These are phyloP conservation scores for Agrocybe praecox DNA, from an alignment of 768 basidiomycete species.

Conservation along the genomic window DNA sequence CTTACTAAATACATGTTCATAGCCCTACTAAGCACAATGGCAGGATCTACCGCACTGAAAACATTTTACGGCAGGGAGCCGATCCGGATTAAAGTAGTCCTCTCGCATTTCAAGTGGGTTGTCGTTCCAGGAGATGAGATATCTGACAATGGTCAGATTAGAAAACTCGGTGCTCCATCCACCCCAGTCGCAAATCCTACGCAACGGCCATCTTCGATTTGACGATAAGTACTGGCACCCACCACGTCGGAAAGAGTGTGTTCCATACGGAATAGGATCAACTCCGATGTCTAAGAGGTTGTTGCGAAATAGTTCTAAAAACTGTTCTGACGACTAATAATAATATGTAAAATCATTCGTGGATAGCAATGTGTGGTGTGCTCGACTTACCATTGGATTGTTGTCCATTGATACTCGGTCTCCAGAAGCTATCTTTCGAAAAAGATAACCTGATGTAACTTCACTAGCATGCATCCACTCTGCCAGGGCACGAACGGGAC, in stretches of 20 bases:
- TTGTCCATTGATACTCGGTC: slow-evolving; percentile 18
- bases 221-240: slow-evolving; percentile 17
- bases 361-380: no score
- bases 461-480: slow-evolving; percentile 26
- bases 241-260: slow-evolving; percentile 38
- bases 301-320: slow-evolving; percentile 39
- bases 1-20: no score
- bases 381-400: slow-evolving; percentile 7
- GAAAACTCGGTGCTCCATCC: slow-evolving; percentile 46
- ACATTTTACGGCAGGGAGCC: slow-evolving; percentile 16
- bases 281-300: slow-evolving; percentile 40
- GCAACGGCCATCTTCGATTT: slow-evolving; percentile 32
- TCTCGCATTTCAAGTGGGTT: slow-evolving; percentile 29
- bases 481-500: slow-evolving; percentile 33
- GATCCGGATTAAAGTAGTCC: slow-evolving; percentile 37
- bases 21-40: slow-evolving; percentile 12
- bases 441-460: slow-evolving; percentile 31
- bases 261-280: slow-evolving; percentile 39
- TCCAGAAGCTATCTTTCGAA: slow-evolving; percentile 27
- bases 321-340: slow-evolving; percentile 33
- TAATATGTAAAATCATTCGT: no score
- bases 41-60: slow-evolving; percentile 16
- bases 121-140: slow-evolving; percentile 44
- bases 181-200: slow-evolving; percentile 46
- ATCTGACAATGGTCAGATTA: slow-evolving; percentile 41